Evolutionary conservation across 805 yeast genomes (phyloP), one percentile per base, ranked within the genome.

Genomic region (Yamadazyma philogaea): DNA sequence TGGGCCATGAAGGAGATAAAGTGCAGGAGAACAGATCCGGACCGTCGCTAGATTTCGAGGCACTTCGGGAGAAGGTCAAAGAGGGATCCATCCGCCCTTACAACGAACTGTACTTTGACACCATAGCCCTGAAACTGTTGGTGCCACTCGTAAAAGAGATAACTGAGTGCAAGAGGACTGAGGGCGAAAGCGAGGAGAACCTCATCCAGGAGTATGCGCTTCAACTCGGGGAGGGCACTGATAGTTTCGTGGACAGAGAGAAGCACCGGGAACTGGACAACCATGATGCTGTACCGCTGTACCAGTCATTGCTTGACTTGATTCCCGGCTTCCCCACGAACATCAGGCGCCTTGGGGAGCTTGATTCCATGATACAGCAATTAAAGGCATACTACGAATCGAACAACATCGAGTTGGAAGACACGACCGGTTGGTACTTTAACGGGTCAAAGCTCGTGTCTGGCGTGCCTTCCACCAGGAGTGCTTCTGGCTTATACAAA

Each of bases 341-440:
- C 0, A 49, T 66, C 5, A 39, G 47, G 2, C 59, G 61, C 26
- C 43, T 66, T 8, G 48, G 46, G 4, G 74, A 70, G 46, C 58
- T 64, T 37, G 75, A 66, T 37, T 58, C 64, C 24, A 64, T 71
- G 72, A 34, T 70, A 37, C 56, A 53, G 3, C 76, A 71, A 34
- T 45, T 68, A 17, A 31, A 45, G 7, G 54, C 49, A 5, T 56
- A 60, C 43, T 67, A 59, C 48, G 37, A 48, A 15, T 49, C 50
- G 4, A 55, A 57, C 21, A 60, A 54, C 4, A 28, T 45, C n/a
- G 43, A 38, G 27, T 14, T 47, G 4, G 22, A 18, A 8, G 37
- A 38, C 26, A 21, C 34, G 1, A 22, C 34, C 6, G 28, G 47
- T 10, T 15, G 36, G 5, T 36, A 39, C 18, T 20, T 41, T 11